A percentile compares a stretch with the other conserved stretches of the same genome.
phyloP scores from a whole-genome alignment of 495 filamentous ascomycete genomes.

The Aspergillus nidulans region DNA sequence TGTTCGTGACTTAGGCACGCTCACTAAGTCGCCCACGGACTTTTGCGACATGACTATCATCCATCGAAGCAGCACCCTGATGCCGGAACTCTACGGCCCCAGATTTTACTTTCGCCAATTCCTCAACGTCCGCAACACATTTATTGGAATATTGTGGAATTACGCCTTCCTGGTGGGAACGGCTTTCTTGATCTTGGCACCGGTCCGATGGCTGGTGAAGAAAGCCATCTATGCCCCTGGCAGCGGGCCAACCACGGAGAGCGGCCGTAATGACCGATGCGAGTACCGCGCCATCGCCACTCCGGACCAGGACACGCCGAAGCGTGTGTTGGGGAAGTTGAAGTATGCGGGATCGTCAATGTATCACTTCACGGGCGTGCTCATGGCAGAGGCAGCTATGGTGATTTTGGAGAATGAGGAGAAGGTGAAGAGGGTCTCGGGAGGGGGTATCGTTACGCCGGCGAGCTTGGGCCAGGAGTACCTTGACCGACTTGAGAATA shows the following conservation, averaged over 20 bases:
- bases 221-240: slow-evolving; percentile 61
- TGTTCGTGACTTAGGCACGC: slow-evolving; percentile 61
- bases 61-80: slow-evolving; percentile 71
- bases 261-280: slow-evolving; percentile 50
- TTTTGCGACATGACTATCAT: slow-evolving; percentile 63
- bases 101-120: slow-evolving; percentile 71
- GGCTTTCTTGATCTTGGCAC: slow-evolving; percentile 50
- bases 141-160: slow-evolving; percentile 56
- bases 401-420: slow-evolving; percentile 62
- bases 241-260: slow-evolving; percentile 58
- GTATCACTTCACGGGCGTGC: slow-evolving; percentile 67
- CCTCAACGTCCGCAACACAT: slow-evolving; percentile 54
- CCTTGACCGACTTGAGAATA: slow-evolving; percentile 62
- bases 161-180: slow-evolving; percentile 48
- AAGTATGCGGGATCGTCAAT: slow-evolving; percentile 54
- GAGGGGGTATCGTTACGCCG: slow-evolving; percentile 74
- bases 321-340: slow-evolving; percentile 56
- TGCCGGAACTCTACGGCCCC: slow-evolving; percentile 64
- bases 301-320: slow-evolving; percentile 47
- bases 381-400: slow-evolving; percentile 66
- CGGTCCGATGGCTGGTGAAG: slow-evolving; percentile 50
- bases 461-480: slow-evolving; percentile 75
- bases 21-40: slow-evolving; percentile 57
- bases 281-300: slow-evolving; percentile 64
- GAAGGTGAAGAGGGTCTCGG: slow-evolving; percentile 50